Percentiles rank a stretch among this genome's conserved stretches.
Conservation (phyloP, 495 filamentous ascomycete genomes). For the Thozetella sp. region DNA sequence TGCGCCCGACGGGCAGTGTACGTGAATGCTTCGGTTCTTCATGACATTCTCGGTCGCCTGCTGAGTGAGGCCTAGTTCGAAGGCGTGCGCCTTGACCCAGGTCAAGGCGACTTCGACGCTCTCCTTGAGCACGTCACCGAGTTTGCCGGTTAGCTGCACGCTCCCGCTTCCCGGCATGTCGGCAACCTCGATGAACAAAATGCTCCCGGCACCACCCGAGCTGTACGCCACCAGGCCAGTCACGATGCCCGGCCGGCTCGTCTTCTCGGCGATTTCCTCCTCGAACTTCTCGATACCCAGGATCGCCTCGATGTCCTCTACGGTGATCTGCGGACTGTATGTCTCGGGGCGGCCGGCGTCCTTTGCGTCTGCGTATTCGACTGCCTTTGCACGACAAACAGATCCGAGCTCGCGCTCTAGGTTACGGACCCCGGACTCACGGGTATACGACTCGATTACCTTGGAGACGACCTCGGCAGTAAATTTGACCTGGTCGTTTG, state of each 20-base stretch:
- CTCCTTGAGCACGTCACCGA: slow-evolving; percentile 98
- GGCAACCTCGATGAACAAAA: slow-evolving; percentile 97
- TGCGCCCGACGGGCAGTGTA: slow-evolving; percentile 93
- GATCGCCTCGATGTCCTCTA: slow-evolving; percentile 85
- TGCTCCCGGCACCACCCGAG: slow-evolving; percentile 90
- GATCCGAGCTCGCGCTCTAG: slow-evolving; percentile 94
- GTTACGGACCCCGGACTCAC: slow-evolving; percentile 96
- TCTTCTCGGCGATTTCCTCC: slow-evolving; percentile 92
- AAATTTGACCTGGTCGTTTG: slow-evolving; percentile 70
- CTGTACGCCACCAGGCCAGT: slow-evolving; percentile 97
- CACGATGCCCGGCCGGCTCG: slow-evolving; percentile 86
- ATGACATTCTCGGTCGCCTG: slow-evolving; percentile 90
- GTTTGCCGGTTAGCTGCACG: slow-evolving; percentile 95
- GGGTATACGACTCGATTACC: slow-evolving; percentile 93
- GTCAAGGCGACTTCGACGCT: slow-evolving; percentile 92
- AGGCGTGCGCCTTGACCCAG: slow-evolving; percentile 97
- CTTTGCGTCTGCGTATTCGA: slow-evolving; percentile 88
- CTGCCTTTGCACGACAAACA: slow-evolving; percentile 93
- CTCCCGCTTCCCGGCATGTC: slow-evolving; percentile 94
- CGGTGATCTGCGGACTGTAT: slow-evolving; percentile 74
- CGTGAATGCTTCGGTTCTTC: slow-evolving; percentile 92
- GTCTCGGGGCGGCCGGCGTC: slow-evolving; percentile 68
- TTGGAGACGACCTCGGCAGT: slow-evolving; percentile 86
- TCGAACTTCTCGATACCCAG: slow-evolving; percentile 94
- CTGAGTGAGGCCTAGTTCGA: slow-evolving; percentile 80